phyloP scores from a whole-genome alignment of 2,329 filamentous ascomycete species.

The Botrytis hyacinthi region DNA sequence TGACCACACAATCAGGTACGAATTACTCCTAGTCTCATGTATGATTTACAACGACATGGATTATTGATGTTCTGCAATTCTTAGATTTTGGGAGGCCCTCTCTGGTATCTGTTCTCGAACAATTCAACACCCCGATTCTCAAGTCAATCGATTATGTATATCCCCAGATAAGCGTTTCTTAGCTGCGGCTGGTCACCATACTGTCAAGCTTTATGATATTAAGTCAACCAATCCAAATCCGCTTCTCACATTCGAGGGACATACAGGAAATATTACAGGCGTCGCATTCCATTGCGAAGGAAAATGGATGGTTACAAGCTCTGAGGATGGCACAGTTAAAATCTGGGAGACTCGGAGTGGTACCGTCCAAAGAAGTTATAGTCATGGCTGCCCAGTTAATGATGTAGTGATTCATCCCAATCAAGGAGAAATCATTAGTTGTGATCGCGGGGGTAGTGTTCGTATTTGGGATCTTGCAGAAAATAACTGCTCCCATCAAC shows the following conservation, averaged over 20 bases:
- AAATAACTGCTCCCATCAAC: constrained; percentile 93
- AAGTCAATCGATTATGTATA: constrained; percentile 97
- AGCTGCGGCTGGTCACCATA: constrained; percentile 74
- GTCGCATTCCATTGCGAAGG: constrained; percentile 98
- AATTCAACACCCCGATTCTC: constrained; percentile 96
- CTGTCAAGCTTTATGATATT: constrained; percentile 97
- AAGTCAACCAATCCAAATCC: constrained; percentile 97
- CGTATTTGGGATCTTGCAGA: constrained; percentile 95
- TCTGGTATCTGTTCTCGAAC: constrained; percentile 97
- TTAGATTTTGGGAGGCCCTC: constrained; percentile 95
- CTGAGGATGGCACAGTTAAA: constrained; percentile 71
- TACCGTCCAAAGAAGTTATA: constrained; percentile 83
- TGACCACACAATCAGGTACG: constrained; percentile 71
- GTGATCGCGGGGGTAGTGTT: constrained; percentile 88
- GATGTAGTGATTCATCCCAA: constrained; percentile 99
- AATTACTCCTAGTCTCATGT: background rate
- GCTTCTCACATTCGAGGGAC: constrained; percentile 89
- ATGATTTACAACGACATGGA: constrained; percentile 4
- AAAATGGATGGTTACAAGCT: constrained; percentile 99
- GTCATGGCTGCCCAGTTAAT: constrained; percentile 84
- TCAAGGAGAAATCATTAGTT: constrained; percentile 96
- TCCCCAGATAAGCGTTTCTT: constrained; percentile 94
- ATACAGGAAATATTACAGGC: constrained; percentile 93
- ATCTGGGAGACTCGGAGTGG: constrained; percentile 40
- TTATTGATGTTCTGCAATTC: constrained; percentile 18